These are phyloP conservation scores for Sclerospora graminicola DNA, from an alignment of 352 stramenopile species.

Conservation along the genomic window DNA sequence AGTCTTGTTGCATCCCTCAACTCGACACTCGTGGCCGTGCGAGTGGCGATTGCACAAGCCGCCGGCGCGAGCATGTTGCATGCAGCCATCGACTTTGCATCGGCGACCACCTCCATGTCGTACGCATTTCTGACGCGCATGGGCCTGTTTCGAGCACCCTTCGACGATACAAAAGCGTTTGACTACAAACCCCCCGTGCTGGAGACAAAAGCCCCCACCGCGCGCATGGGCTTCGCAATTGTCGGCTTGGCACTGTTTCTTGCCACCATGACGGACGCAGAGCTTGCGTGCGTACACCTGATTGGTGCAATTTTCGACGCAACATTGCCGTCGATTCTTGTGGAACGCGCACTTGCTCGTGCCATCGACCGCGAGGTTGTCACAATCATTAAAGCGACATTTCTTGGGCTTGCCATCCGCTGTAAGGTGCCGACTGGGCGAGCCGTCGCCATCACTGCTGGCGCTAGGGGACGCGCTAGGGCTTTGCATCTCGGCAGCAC, in stretches of 20 bases:
- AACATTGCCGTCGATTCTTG: slow-evolving; percentile 76
- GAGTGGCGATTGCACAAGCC: slow-evolving; percentile 71
- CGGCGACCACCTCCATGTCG: slow-evolving; percentile 56
- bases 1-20: slow-evolving; percentile 74
- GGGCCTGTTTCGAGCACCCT: slow-evolving; percentile 66
- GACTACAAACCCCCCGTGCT: slow-evolving; percentile 72
- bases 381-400: slow-evolving; percentile 77
- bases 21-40: slow-evolving; percentile 58
- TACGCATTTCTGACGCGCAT: slow-evolving; percentile 68
- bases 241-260: slow-evolving; percentile 70
- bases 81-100: slow-evolving; percentile 64
- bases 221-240: slow-evolving; percentile 64
- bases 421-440: slow-evolving; percentile 7
- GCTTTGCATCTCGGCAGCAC: slow-evolving; percentile 19
- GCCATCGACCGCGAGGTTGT: slow-evolving; percentile 58
- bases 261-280: slow-evolving; percentile 70
- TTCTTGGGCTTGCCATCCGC: slow-evolving; percentile 34
- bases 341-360: slow-evolving; percentile 75
- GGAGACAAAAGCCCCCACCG: slow-evolving; percentile 60
- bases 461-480: slow-evolving; percentile 19
- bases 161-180: slow-evolving; percentile 80
- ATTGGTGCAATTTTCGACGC: slow-evolving; percentile 73
- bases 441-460: slow-evolving; percentile 16
- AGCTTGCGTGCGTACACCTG: slow-evolving; percentile 77
- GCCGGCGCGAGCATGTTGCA: slow-evolving; percentile 60